Percentiles rank a stretch among this genome's conserved stretches.
phyloP scores from a whole-genome alignment of 805 yeast species.

The Ogataea philodendri region DNA sequence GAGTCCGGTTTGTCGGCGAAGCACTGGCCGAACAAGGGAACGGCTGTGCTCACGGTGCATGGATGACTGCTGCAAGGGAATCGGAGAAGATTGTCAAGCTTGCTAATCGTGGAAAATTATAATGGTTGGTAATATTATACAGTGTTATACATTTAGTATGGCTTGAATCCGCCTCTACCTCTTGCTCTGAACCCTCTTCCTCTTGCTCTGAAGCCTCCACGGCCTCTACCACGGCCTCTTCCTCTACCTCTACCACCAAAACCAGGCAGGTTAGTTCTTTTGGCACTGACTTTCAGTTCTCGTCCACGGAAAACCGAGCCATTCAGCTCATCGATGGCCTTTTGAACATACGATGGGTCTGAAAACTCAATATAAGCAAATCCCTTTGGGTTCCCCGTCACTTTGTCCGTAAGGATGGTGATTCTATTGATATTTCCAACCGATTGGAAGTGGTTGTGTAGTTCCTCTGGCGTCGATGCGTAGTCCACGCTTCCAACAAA shows the following conservation, averaged over 20 bases:
- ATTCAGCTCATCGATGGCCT: conserved; percentile 59
- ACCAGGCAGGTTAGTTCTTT: conserved; percentile 82
- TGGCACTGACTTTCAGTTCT: conserved; percentile 68
- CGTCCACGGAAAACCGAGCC: conserved; percentile 68
- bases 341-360: conserved; percentile 59
- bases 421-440: conserved; percentile 78
- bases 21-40: conserved; percentile 50
- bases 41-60: conserved; percentile 62
- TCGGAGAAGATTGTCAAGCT: conserved; percentile 32
- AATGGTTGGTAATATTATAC: conserved; percentile 6
- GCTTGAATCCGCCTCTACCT: conserved; percentile 35
- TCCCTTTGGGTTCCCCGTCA: conserved; percentile 82
- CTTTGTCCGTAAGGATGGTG: conserved; percentile 69
- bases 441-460: conserved; percentile 67
- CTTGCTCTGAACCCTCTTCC: conserved; percentile 29
- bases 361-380: conserved; percentile 83
- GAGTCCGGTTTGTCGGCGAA: conserved; percentile 57
- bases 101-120: conserved; percentile 28
- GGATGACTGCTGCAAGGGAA: conserved; percentile 48
- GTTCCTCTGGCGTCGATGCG: conserved; percentile 72
- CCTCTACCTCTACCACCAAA: conserved; percentile 50
- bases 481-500: conserved; percentile 87
- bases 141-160: conserved; percentile 25
- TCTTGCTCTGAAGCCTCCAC: conserved; percentile 26
- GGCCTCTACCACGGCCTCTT: conserved; percentile 27